Evolutionary conservation across 495 filamentous ascomycete genomes (phyloP).

Genomic region (Podospora didyma): DNA sequence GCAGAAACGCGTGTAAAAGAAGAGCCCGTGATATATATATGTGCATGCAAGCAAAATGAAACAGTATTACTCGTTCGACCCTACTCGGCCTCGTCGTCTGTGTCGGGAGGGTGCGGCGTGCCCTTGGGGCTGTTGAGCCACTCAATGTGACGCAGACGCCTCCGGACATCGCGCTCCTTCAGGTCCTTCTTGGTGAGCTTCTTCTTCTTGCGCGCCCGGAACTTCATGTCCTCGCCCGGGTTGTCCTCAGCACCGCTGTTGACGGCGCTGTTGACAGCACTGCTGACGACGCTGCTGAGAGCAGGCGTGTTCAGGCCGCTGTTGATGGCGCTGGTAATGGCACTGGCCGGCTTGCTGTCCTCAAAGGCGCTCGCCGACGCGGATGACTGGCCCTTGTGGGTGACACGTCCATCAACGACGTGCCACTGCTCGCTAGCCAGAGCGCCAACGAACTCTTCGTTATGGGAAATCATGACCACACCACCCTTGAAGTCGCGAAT

Average conservation of each 20-base stretch:
- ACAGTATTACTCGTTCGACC: not conserved
- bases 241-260: slow-evolving; percentile 56
- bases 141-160: slow-evolving; percentile 90
- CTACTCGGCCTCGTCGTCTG: slow-evolving; percentile 67
- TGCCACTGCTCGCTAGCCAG: slow-evolving; percentile 94
- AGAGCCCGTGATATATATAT: no score
- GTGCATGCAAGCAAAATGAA: not conserved
- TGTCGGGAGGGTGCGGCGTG: slow-evolving; percentile 72
- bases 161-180: slow-evolving; percentile 86
- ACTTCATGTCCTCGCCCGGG: slow-evolving; percentile 64
- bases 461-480: slow-evolving; percentile 98
- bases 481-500: slow-evolving; percentile 97
- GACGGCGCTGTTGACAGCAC: slow-evolving; percentile 75
- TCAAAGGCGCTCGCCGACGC: slow-evolving; percentile 81
- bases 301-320: slow-evolving; percentile 37
- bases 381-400: slow-evolving; percentile 71
- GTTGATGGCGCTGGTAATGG: slow-evolving; percentile 54
- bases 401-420: slow-evolving; percentile 80
- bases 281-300: slow-evolving; percentile 37
- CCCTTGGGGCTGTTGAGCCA: slow-evolving; percentile 81
- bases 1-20: no score
- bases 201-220: slow-evolving; percentile 90
- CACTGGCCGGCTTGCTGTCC: slow-evolving; percentile 62
- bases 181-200: slow-evolving; percentile 95
- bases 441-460: slow-evolving; percentile 96